phyloP scores from a whole-genome alignment of 176 grass and related monocot genomes.

The Puccinellia tenuiflora region DNA sequence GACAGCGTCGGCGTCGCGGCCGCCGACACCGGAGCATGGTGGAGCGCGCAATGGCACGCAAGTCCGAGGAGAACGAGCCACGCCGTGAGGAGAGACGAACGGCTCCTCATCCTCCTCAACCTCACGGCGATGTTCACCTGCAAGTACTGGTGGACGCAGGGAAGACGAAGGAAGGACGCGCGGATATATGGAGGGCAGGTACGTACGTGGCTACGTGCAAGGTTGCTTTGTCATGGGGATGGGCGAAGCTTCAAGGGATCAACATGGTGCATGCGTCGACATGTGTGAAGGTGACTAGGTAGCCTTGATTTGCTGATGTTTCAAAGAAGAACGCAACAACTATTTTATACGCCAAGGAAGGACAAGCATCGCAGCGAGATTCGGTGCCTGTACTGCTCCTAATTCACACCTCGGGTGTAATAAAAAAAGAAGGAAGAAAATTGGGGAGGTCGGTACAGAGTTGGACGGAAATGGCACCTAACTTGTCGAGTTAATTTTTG shows the following conservation, averaged over 20 bases:
- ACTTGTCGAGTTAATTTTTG: neutral
- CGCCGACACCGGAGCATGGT: neutral
- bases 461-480: conserved; percentile 51
- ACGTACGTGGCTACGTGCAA: neutral
- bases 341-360: conserved; percentile 58
- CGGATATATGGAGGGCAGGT: conserved; percentile 30
- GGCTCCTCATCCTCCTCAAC: neutral
- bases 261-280: conserved; percentile 17
- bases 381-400: conserved; percentile 51
- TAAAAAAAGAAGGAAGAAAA: conserved; percentile 15
- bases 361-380: conserved; percentile 25
- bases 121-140: conserved; percentile 22
- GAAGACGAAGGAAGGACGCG: neutral
- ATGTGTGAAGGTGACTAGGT: conserved; percentile 23
- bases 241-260: conserved; percentile 33
- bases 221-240: conserved; percentile 18
- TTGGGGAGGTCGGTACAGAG: conserved; percentile 31
- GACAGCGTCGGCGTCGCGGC: conserved; percentile 34
- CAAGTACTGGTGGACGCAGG: neutral
- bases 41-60: neutral
- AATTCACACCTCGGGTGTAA: conserved; percentile 38
- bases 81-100: conserved; percentile 16
- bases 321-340: conserved; percentile 38
- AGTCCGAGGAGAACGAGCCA: conserved; percentile 11
- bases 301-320: conserved; percentile 35